These are phyloP conservation scores for Ascochyta koolunga DNA, from an alignment of 2,329 filamentous ascomycete species.

Conservation along the genomic window DNA sequence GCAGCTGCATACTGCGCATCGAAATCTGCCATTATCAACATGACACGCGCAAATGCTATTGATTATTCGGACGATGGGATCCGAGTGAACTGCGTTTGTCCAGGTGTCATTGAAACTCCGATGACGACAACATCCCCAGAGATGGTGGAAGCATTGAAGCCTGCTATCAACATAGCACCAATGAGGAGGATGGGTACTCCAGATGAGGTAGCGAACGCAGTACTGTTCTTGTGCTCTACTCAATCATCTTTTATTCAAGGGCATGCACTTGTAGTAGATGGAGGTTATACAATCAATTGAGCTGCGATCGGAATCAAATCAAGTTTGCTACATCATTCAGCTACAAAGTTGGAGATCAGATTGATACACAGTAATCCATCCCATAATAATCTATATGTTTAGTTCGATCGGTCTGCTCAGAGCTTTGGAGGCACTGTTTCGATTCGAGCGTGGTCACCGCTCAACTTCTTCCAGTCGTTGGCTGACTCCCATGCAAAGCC, in stretches of 20 bases:
- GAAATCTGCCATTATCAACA: slow-evolving; percentile 64
- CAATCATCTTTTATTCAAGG: slow-evolving; percentile 62
- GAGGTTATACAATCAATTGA: slow-evolving; percentile 44
- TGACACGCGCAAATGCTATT: slow-evolving; percentile 63
- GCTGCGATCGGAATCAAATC: background rate
- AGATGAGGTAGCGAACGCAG: slow-evolving; percentile 62
- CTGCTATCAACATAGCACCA: slow-evolving; percentile 54
- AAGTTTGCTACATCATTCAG: background rate
- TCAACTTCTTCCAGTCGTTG: slow-evolving; percentile 33
- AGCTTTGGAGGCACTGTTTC: background rate
- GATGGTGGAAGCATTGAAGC: slow-evolving; percentile 41
- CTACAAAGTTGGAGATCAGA: no score
- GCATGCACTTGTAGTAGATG: slow-evolving; percentile 55
- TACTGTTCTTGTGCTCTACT: slow-evolving; percentile 59
- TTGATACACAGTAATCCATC: no score
- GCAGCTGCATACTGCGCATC: slow-evolving; percentile 63
- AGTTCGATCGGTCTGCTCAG: background rate
- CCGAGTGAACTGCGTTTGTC: slow-evolving; percentile 66
- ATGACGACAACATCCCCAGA: slow-evolving; percentile 32
- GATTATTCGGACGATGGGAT: slow-evolving; percentile 59
- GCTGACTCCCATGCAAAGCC: slow-evolving; percentile 37
- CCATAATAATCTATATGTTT: background rate
- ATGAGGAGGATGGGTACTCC: slow-evolving; percentile 55
- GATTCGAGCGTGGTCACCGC: background rate
- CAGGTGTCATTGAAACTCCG: slow-evolving; percentile 56